Base-by-base conservation (phyloP, 257 asterid species). In the Solanum bulbocastanum region DNA sequence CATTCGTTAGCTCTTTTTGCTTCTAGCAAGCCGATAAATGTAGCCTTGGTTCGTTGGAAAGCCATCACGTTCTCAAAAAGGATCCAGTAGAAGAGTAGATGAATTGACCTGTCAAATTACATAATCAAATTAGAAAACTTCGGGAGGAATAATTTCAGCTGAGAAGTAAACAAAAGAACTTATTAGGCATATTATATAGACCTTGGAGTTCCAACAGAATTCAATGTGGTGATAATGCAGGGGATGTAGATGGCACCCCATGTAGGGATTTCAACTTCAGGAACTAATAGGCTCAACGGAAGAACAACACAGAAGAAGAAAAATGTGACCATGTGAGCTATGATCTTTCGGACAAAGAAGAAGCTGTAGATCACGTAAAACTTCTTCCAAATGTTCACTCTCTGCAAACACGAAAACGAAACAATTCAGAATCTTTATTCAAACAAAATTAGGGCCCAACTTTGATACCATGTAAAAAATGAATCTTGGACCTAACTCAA, bases 151-250 rank as follows among this genome's bases (percentile, higher is more conserved):
- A 4, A 15, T 1, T 36, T 46, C 14, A 33, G 8, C 83, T 12
- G 56, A 13, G 46, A 35, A 68, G 40, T 25, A 22, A 11, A 22
- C 39, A 62, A 16, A 66, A 39, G 4, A 84, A 84, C 35, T 84
- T 58, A 13, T 37, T 85, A 6, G 37, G 37, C 56, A 12, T 76
- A 40, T 76, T 76, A 40, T 76, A 76, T 18, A 30, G 75, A 94
- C 97, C 97, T 94, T 78, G 97, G 97, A 71, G 96, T 94, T 81
- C 95, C 97, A 16, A 94, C 96, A 3, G 97, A 91, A 87, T 94
- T 94, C 32, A 94, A 93, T 27, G 90, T 79, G 2, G 96, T 92
- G 6, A 94, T 92, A 62, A 93, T 90, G 93, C 94, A 93, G 33
- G 97, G 94, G 56, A 92, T 49, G 52, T 91, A 93, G 71, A 94